These are phyloP conservation scores for Candida odintsovae DNA, from an alignment of 805 yeast genomes.

Conservation along the genomic window DNA sequence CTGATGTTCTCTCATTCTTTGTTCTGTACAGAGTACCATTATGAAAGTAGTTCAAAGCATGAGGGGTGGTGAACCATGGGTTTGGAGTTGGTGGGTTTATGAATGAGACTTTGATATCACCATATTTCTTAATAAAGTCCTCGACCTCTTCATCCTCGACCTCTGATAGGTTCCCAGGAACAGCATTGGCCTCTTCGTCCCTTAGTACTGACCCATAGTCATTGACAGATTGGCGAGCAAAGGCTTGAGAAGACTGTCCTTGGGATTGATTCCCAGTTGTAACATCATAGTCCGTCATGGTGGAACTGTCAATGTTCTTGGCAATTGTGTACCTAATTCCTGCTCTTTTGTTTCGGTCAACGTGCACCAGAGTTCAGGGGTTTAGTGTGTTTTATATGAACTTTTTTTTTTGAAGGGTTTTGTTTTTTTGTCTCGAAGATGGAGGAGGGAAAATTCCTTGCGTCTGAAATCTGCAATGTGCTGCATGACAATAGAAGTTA, in stretches of 20 bases:
- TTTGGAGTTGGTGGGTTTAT: slow-evolving; percentile 34
- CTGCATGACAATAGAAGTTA: too few species aligned
- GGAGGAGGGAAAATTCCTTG: too few species aligned
- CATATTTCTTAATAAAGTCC: slow-evolving; percentile 42
- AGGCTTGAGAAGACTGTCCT: not conserved
- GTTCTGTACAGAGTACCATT: slow-evolving; percentile 53
- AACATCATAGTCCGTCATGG: not conserved
- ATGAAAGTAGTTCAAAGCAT: slow-evolving; percentile 56
- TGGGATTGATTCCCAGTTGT: not conserved
- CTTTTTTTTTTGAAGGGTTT: too few species aligned
- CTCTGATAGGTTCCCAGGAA: slow-evolving; percentile 30
- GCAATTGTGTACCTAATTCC: not conserved
- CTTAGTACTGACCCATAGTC: not conserved
- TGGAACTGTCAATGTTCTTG: not conserved
- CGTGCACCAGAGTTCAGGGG: not conserved
- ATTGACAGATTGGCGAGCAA: not conserved
- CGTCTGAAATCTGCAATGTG: too few species aligned
- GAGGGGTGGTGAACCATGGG: slow-evolving; percentile 41
- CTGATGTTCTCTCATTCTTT: slow-evolving; percentile 45
- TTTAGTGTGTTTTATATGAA: too few species aligned
- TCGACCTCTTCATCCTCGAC: slow-evolving; percentile 36
- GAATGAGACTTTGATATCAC: slow-evolving; percentile 41
- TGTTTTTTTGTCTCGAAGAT: too few species aligned
- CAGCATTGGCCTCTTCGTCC: not conserved
- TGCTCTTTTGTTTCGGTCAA: not conserved